Base-by-base conservation (phyloP, 2,329 filamentous ascomycete genomes). In the Chaetomium olivaceum region DNA sequence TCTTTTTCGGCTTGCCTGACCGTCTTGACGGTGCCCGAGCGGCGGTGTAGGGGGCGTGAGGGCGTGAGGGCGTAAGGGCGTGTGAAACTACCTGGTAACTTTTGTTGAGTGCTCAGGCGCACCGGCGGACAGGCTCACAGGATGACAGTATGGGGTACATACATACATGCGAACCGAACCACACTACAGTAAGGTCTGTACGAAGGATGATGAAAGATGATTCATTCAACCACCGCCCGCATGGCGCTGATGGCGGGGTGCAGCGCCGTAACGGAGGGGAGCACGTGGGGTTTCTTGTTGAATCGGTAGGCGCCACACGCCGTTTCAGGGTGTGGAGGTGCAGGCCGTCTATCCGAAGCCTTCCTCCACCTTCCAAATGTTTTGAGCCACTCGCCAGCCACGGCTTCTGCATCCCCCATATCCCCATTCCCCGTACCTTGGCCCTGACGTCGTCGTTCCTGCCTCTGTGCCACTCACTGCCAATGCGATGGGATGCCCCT, bases 321-420 rank as follows among this genome's bases (percentile, higher is more conserved):
- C 58, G 66, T 66, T 60, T 59, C 58, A 36, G 4, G 25, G 14
- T 9, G 46, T 62, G 58, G 62, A 65, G 56, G 46, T 25, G 14
- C 56, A 63, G 54, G 64, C 67, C 64, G 67, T 61, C 52, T 16
- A 63, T 56, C 67, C 65, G 64, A 62, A 19, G n/a, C n/a, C n/a
- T n/a, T n/a, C 6, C 14, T 2, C 6, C 3, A 19, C 39, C 12
- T 16, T 39, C 33, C 31, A 33, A 29, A 29, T 29, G 27, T 7
- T 7, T 19, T 43, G 39, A 43, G 39, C 50, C 50, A 52, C 50
- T 27, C 21, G 50, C 50, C 16, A 43, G 39, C 39, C 39, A 43
- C 39, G 39, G 39, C 16, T 19, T 7, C 39, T 43, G 39, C 39
- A 43, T 19, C 16, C 16, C 16, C 16, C 4, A 6, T 4, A 16